These are phyloP conservation scores for Spergularia marina DNA, from an alignment of 148 eudicot species.

Conservation along the genomic window DNA sequence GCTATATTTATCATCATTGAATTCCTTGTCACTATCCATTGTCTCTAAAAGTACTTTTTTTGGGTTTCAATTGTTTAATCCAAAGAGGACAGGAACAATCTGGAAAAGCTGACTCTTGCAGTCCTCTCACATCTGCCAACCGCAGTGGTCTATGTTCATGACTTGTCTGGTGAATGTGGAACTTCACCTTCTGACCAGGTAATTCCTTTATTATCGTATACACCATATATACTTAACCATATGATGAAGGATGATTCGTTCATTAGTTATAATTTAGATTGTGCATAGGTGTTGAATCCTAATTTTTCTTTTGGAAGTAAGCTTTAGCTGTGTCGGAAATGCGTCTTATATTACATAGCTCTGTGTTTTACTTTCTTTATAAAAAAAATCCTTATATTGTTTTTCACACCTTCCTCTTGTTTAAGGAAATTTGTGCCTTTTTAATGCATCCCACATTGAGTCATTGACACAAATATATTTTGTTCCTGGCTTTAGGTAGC, in stretches of 20 bases:
- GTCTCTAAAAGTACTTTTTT: background rate
- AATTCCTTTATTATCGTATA: conserved; percentile 7
- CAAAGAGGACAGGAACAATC: conserved; percentile 90
- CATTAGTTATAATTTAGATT: too few relatives aligned
- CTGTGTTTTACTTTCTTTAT: too few relatives aligned
- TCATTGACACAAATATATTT: too few relatives aligned
- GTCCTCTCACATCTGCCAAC: conserved; percentile 96
- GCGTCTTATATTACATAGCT: too few relatives aligned
- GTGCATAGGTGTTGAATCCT: too few relatives aligned
- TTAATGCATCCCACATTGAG: too few relatives aligned
- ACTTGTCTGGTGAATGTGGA: conserved; percentile 97
- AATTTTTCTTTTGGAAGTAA: too few relatives aligned
- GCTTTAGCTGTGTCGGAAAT: too few relatives aligned
- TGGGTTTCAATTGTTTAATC: conserved; percentile 20
- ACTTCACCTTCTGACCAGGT: conserved; percentile 93
- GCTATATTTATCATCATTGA: background rate
- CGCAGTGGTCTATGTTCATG: conserved; percentile 94
- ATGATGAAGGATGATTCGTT: background rate
- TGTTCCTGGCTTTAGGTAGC: too few relatives aligned
- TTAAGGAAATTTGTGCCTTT: too few relatives aligned
- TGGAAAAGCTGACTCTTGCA: conserved; percentile 95
- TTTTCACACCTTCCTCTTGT: too few relatives aligned
- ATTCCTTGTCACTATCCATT: background rate
- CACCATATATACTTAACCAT: background rate
- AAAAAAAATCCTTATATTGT: too few relatives aligned